Base-by-base conservation (phyloP, 306 rosid genomes). In the Pueraria montana region DNA sequence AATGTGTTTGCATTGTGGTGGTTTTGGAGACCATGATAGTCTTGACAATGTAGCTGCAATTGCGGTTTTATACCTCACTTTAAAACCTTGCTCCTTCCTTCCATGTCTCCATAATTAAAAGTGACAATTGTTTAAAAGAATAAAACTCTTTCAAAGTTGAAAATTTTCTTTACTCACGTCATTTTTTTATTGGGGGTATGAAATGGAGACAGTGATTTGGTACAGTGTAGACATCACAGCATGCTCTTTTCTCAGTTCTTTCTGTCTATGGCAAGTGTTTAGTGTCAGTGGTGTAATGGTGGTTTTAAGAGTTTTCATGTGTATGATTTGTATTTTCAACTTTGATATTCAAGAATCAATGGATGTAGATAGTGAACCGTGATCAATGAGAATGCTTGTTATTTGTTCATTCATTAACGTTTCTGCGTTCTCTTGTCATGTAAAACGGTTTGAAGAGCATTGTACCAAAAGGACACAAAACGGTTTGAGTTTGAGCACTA, bases 341-440 rank as follows among this genome's bases (percentile, higher is more conserved):
- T 84, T 16, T 77, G 79, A 80, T 55, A 61, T 68, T 63, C 27
- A 74, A 45, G 26, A 81, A 68, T 65, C 74, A 70, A 32, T 80
- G 88, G 55, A 76, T 78, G 89, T 87, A 81, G 88, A 89, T 88
- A 85, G 68, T 76, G 68, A 80, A 78, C 87, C 46, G 24, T 36
- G 76, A 75, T 74, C 86, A 70, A 74, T 79, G 72, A 75, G 14
- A 77, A 84, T 59, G 87, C 74, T 61, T 78, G 49, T 56, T 78
- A 58, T 82, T 59, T 87, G 81, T 85, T 86, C 6, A 55, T 80
- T 72, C 68, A 74, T 66, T 63, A 17, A 24, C 53, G 68, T 36
- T 72, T 53, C 65, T 63, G 8, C 40, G 17, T 55, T 66, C 24
- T 72, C 17, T 36, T 59, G 68, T 48, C 69, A n/a, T 66, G 46